Evolutionary conservation across 345 rosid species (phyloP), one percentile per base, ranked within the genome.

Genomic region (Lagerstroemia speciosa): DNA sequence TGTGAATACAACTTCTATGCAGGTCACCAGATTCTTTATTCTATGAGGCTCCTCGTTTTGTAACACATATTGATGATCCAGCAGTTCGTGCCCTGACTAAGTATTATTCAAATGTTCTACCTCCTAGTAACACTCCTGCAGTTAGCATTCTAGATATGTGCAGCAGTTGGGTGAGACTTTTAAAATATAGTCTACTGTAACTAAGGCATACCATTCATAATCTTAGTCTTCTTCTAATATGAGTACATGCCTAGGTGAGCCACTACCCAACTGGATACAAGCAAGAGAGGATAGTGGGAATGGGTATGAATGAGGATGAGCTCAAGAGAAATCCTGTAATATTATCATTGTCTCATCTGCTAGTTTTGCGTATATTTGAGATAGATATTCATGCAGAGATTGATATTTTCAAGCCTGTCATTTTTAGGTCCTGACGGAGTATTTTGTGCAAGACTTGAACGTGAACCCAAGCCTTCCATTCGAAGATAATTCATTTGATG

Each of bases 261-360:
- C 96, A 91, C 80, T 91, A 81, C 72, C 98, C 98, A 33, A 70
- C 74, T n/a, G 96, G 98, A 67, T 89, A 89, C 85, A 89, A 78
- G 82, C 96, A 93, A 82, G 88, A 85, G 66, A 80, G 83, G 30
- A 73, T 87, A 68, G 91, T 82, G 34, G 98, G 96, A 60, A 80
- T 86, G 83, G 97, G 97, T 67, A 80, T 87, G 94, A 91, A 91
- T 53, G 92, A 86, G 81, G 89, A 87, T 63, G 97, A 91, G 74
- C 97, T 89, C 69, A 87, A 86, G 78, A 77, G 77, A 37, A 93
- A 93, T 76, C 81, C 83, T 30, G 98, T 89, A 70, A 77, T 84
- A 52, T 40, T 15, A 29, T 12, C 63, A 58, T 53, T 5, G 29
- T 30, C 31, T 58, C 20, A 24, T 11, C 30, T 22, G 24, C 30